Conservation (phyloP, 1,284 basidiomycete species). For the Cryptococcus hybrid region DNA sequence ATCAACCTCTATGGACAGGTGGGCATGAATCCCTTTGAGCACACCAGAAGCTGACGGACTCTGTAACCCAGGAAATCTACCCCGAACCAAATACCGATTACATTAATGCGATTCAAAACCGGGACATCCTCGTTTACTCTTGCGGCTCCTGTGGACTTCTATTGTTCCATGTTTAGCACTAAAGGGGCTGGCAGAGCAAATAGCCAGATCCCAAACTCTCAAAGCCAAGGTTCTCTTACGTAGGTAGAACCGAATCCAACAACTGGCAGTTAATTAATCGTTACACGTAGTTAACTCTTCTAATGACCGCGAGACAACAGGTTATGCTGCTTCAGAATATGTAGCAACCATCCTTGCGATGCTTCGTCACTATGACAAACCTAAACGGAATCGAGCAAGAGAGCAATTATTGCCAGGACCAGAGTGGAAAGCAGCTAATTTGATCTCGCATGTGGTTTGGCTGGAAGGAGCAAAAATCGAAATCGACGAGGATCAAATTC, state of each 20-base stretch:
- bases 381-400: slow-evolving; percentile 19
- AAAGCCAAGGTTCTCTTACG: slow-evolving; percentile 79
- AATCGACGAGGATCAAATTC: slow-evolving; percentile 62
- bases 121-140: slow-evolving; percentile 78
- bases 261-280: background rate
- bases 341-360: slow-evolving; percentile 72
- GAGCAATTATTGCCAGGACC: slow-evolving; percentile 2
- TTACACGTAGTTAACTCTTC: slow-evolving; percentile 68
- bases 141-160: slow-evolving; percentile 93
- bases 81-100: slow-evolving; percentile 83
- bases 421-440: slow-evolving; percentile 29
- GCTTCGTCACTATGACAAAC: slow-evolving; percentile 60
- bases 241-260: slow-evolving; percentile 50
- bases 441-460: slow-evolving; percentile 79
- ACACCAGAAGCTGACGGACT: background rate
- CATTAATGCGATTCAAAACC: slow-evolving; percentile 62
- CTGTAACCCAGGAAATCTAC: slow-evolving; percentile 67
- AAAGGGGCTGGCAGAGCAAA: slow-evolving; percentile 73
- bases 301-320: slow-evolving; percentile 88
- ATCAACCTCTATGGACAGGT: slow-evolving; percentile 85
- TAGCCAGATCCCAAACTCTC: slow-evolving; percentile 70
- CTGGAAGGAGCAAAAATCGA: slow-evolving; percentile 63
- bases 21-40: slow-evolving; percentile 7
- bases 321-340: slow-evolving; percentile 81
- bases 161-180: slow-evolving; percentile 89